These are phyloP conservation scores for Gossypioides kirkii DNA, from an alignment of 345 rosid species.

Conservation along the genomic window DNA sequence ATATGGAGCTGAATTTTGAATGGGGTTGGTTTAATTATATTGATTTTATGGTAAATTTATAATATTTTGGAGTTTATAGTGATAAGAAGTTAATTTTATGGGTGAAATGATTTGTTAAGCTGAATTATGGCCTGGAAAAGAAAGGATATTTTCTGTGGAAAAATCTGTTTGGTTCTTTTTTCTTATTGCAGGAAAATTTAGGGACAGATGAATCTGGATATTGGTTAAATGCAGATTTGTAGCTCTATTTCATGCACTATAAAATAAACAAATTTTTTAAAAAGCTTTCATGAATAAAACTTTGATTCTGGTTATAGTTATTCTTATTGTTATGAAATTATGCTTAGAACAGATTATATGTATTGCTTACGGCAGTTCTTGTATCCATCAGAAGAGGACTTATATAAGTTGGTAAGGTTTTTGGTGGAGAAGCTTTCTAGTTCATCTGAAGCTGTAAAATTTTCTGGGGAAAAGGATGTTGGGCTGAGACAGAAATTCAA, in stretches of 20 bases:
- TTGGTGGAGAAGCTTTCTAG: conserved; percentile 62
- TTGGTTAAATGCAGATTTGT: background rate
- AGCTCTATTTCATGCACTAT: background rate
- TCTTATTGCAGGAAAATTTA: background rate
- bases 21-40: background rate
- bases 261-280: background rate
- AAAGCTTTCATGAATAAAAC: background rate
- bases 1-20: background rate
- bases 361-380: conserved; percentile 68
- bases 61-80: background rate
- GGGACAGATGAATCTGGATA: background rate
- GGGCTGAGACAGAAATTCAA: conserved; percentile 20
- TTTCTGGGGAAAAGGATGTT: conserved; percentile 26
- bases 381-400: conserved; percentile 62
- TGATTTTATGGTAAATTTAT: background rate
- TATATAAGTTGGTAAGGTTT: conserved; percentile 56
- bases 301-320: conserved; percentile 21
- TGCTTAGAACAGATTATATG: conserved; percentile 46
- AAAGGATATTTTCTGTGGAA: background rate
- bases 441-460: conserved; percentile 24
- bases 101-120: background rate
- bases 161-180: background rate
- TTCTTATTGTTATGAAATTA: conserved; percentile 47
- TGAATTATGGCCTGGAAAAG: background rate
- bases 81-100: background rate